These are phyloP conservation scores for Drechslerella dactyloides DNA, from an alignment of 2,329 filamentous ascomycete genomes.

Conservation along the genomic window DNA sequence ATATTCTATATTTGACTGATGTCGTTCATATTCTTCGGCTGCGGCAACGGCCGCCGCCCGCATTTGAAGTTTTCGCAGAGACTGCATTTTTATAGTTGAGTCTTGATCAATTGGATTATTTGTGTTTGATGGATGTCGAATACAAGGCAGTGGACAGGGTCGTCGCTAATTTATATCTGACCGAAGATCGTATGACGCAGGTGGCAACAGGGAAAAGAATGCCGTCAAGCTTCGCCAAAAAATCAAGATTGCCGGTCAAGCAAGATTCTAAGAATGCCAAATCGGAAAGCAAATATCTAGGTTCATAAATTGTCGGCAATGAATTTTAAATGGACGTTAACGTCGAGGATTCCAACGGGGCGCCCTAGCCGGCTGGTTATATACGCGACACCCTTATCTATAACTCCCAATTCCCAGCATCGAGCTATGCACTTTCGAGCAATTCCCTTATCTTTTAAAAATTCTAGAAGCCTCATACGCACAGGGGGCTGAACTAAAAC, in stretches of 20 bases:
- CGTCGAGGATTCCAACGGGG: too few species aligned
- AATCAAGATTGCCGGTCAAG: background rate
- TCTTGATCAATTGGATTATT: background rate
- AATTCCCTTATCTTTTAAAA: too few species aligned
- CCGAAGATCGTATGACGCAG: background rate
- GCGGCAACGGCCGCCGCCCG: slow-evolving; percentile 14
- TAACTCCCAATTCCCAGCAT: background rate
- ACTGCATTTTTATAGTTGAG: background rate
- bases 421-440: too few species aligned
- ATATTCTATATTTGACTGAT: slow-evolving; percentile 12
- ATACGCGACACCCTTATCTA: too few species aligned
- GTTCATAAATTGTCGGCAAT: too few species aligned
- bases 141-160: background rate
- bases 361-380: too few species aligned
- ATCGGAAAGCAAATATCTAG: too few species aligned
- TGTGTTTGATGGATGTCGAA: too few species aligned
- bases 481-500: slow-evolving; percentile 3
- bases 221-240: background rate
- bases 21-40: slow-evolving; percentile 8
- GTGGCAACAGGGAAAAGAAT: too few species aligned
- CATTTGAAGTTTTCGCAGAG: slow-evolving; percentile 40
- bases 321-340: too few species aligned
- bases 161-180: background rate
- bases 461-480: background rate
- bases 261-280: too few species aligned